Percentiles rank a stretch among this genome's conserved stretches.
Evolutionary conservation across 1,139 yeast genomes (phyloP).

Genomic region (Candida sojae): DNA sequence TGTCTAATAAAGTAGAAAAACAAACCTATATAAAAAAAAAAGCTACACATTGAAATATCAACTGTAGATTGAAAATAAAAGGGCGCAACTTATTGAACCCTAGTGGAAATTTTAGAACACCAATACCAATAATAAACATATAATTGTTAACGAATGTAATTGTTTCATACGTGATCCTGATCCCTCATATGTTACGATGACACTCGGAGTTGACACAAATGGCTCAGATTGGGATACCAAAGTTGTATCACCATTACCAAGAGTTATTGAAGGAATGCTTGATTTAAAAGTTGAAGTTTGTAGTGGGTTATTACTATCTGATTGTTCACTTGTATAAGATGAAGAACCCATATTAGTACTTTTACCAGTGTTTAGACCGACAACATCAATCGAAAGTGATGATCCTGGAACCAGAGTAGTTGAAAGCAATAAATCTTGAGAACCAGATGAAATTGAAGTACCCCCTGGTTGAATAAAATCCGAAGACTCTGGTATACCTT

Average conservation of each 20-base stretch:
- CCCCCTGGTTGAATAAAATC: too few relatives aligned
- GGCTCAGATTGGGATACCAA: neutral
- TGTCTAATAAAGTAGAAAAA: too few relatives aligned
- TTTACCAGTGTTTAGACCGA: neutral
- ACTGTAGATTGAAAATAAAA: too few relatives aligned
- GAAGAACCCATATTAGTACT: neutral
- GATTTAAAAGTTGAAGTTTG: neutral
- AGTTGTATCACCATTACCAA: neutral
- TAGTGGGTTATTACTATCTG: neutral
- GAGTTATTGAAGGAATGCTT: neutral
- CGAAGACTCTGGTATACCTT: too few relatives aligned
- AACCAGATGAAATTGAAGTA: too few relatives aligned
- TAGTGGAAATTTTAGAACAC: neutral
- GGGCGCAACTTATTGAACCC: too few relatives aligned
- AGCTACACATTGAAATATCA: too few relatives aligned
- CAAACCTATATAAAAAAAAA: too few relatives aligned
- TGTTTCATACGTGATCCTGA: neutral
- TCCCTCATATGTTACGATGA: neutral
- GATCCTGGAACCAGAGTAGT: too few relatives aligned
- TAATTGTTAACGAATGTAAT: neutral
- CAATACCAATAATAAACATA: neutral
- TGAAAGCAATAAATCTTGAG: too few relatives aligned
- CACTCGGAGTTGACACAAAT: neutral
- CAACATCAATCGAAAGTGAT: too few relatives aligned
- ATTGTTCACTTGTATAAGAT: neutral